These are phyloP conservation scores for Chrysoporthe deuterocubensis DNA, from an alignment of 2,329 filamentous ascomycete genomes.

Conservation along the genomic window DNA sequence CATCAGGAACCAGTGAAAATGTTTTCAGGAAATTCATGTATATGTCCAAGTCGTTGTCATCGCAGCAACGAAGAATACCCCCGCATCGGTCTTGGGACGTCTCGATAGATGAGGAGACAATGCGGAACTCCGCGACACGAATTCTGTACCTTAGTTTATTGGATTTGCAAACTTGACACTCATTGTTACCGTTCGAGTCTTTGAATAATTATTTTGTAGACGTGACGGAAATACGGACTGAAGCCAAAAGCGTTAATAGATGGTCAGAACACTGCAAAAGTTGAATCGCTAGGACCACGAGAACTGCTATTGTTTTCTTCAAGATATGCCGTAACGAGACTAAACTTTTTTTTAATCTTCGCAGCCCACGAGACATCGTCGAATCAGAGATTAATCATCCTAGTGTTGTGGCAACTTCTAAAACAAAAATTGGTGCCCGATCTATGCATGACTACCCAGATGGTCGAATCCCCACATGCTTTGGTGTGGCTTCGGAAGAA, in stretches of 20 bases:
- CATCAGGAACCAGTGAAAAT: not conserved
- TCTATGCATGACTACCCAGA: not conserved
- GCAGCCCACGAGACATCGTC: not conserved
- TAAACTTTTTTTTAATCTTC: not conserved
- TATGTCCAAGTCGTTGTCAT: not conserved
- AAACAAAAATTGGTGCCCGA: not conserved
- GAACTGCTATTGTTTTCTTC: not conserved
- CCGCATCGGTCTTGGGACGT: not conserved
- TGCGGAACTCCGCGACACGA: not conserved
- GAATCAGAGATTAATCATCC: not conserved
- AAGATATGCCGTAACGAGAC: not conserved
- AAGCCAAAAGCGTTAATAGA: not conserved
- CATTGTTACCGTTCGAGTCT: no score
- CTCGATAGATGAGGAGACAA: not conserved
- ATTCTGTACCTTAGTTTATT: not conserved
- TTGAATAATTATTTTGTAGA: no score
- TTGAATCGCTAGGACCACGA: not conserved
- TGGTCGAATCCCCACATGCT: not conserved
- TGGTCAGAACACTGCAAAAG: rapidly evolving
- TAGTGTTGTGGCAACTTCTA: not conserved
- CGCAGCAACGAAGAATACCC: not conserved
- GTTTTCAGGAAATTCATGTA: not conserved
- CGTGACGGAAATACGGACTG: not conserved
- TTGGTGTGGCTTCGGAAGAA: not conserved
- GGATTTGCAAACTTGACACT: not conserved